These are phyloP conservation scores for Candida maris DNA, from an alignment of 805 yeast genomes.

Conservation along the genomic window DNA sequence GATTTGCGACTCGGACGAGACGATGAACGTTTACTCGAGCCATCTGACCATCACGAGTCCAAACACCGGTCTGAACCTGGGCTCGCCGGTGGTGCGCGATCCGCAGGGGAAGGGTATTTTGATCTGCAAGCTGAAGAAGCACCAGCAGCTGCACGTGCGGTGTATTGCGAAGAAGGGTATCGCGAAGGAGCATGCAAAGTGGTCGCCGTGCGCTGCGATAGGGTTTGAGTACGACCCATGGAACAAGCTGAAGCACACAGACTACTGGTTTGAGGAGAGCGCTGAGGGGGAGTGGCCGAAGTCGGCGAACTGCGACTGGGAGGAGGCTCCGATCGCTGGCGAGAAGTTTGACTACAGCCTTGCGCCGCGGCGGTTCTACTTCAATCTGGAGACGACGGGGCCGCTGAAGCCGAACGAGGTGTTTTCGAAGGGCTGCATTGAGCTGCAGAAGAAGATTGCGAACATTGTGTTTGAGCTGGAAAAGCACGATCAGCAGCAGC, in stretches of 20 bases:
- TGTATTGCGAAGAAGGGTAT: slow-evolving; percentile 98
- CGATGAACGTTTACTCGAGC: slow-evolving; percentile 85
- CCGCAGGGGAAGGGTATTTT: slow-evolving; percentile 78
- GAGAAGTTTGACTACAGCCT: slow-evolving; percentile 85
- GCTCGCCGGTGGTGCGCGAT: slow-evolving; percentile 83
- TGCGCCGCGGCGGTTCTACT: slow-evolving; percentile 73
- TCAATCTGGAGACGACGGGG: slow-evolving; percentile 92
- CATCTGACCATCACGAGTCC: slow-evolving; percentile 52
- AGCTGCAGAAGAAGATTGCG: slow-evolving; percentile 86
- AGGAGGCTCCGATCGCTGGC: slow-evolving; percentile 87
- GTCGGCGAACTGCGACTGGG: slow-evolving; percentile 86
- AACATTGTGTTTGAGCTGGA: slow-evolving; percentile 72
- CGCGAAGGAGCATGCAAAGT: slow-evolving; percentile 96
- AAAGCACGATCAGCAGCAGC: slow-evolving; percentile 34
- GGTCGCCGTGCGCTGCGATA: slow-evolving; percentile 95
- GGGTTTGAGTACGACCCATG: slow-evolving; percentile 99
- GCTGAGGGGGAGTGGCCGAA: slow-evolving; percentile 93
- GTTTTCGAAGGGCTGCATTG: slow-evolving; percentile 76
- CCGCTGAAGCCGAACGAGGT: slow-evolving; percentile 86
- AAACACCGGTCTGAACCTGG: slow-evolving; percentile 42
- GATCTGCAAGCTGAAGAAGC: slow-evolving; percentile 84
- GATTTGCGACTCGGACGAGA: slow-evolving; percentile 77
- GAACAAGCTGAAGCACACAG: slow-evolving; percentile 95
- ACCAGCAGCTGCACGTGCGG: slow-evolving; percentile 82
- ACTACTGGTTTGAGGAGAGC: slow-evolving; percentile 91